These are phyloP conservation scores for Limonomyces culmigenus DNA, from an alignment of 1,284 basidiomycete genomes.

Conservation along the genomic window DNA sequence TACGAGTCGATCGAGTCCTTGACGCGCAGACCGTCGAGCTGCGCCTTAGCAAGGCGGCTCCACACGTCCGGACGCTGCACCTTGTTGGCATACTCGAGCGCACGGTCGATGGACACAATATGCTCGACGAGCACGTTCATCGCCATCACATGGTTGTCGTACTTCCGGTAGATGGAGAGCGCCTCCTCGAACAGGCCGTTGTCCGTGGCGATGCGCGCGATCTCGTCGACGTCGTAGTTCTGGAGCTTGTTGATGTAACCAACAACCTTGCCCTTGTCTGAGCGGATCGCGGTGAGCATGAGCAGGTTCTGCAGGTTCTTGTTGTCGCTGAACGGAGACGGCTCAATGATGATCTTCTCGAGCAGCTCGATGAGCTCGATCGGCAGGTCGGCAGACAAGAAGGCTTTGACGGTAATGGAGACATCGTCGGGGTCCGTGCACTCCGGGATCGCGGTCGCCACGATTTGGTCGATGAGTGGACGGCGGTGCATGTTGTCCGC, in stretches of 20 bases:
- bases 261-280: conserved; percentile 98
- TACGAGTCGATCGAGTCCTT: conserved; percentile 99
- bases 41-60: conserved; percentile 97
- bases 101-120: conserved; percentile 95
- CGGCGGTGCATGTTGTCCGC: conserved; percentile 88
- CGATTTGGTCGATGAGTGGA: conserved; percentile 91
- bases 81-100: conserved; percentile 92
- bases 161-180: conserved; percentile 91
- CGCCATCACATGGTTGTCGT: conserved; percentile 84
- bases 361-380: conserved; percentile 95
- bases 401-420: conserved; percentile 96
- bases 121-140: conserved; percentile 98
- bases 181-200: conserved; percentile 96
- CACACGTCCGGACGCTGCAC: conserved; percentile 95
- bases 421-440: conserved; percentile 98
- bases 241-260: conserved; percentile 96
- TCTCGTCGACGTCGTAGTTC: conserved; percentile 91
- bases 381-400: conserved; percentile 93
- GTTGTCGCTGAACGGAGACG: conserved; percentile 96
- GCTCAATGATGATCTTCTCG: conserved; percentile 97
- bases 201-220: conserved; percentile 94
- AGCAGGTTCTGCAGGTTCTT: conserved; percentile 89
- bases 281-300: conserved; percentile 90
- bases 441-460: conserved; percentile 91
- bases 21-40: conserved; percentile 94